phyloP scores from a whole-genome alignment of 2,329 filamentous ascomycete species.

The Gaeumannomyces sp. region DNA sequence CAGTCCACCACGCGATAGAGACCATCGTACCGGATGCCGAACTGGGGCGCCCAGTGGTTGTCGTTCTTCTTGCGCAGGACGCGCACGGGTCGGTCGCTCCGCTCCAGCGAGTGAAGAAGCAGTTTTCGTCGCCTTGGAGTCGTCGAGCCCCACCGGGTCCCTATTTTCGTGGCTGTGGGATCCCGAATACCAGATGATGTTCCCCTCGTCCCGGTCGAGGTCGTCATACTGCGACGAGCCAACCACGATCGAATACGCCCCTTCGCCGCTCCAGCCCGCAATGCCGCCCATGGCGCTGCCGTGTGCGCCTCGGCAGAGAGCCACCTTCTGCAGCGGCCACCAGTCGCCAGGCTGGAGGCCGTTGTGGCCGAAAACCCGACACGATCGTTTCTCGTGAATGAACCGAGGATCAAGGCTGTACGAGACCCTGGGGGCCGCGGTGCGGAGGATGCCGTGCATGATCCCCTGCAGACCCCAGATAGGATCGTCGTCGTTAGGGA shows the following conservation, averaged over 20 bases:
- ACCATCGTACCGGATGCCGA: slow-evolving; percentile 31
- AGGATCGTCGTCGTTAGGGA: slow-evolving; percentile 19
- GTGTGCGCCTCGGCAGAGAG: slow-evolving; percentile 48
- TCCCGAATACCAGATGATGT: slow-evolving; percentile 22
- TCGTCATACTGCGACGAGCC: slow-evolving; percentile 17
- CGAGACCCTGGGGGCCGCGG: slow-evolving; percentile 2
- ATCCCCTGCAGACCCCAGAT: slow-evolving; percentile 25
- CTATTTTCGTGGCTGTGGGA: slow-evolving; percentile 18
- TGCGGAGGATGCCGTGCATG: slow-evolving; percentile 23
- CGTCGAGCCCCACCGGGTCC: slow-evolving; percentile 3
- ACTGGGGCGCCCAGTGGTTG: slow-evolving; percentile 14
- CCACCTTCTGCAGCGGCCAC: slow-evolving; percentile 47
- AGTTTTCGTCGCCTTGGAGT: slow-evolving; percentile 15
- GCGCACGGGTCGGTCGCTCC: slow-evolving; percentile 17
- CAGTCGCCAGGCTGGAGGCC: slow-evolving; percentile 34
- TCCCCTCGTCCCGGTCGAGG: slow-evolving; percentile 20
- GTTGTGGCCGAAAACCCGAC: slow-evolving; percentile 25
- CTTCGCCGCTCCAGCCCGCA: slow-evolving; percentile 34
- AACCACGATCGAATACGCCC: slow-evolving; percentile 51
- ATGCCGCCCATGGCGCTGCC: slow-evolving; percentile 45
- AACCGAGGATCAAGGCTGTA: slow-evolving; percentile 16
- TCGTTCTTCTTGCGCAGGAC: slow-evolving; percentile 23
- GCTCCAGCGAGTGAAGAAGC: slow-evolving; percentile 16
- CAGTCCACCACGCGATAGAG: slow-evolving; percentile 23
- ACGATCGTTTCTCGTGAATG: slow-evolving; percentile 11